Base-by-base conservation (phyloP, 768 basidiomycete genomes). In the Mycena albidolilacea region DNA sequence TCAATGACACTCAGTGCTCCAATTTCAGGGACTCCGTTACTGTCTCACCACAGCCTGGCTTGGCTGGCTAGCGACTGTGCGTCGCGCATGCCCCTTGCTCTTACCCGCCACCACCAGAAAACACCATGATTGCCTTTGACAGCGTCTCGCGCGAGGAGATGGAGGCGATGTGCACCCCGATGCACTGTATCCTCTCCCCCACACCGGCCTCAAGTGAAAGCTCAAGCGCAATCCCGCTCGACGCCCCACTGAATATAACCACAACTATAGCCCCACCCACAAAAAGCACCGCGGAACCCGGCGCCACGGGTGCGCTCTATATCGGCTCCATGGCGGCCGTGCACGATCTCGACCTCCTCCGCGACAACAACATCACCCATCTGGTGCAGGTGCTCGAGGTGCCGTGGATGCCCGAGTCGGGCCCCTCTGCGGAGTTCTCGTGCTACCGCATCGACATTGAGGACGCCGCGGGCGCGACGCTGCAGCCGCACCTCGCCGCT, bases 371-470 rank as follows among this genome's bases (percentile, higher is more conserved):
- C 70, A 89, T 93, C 78, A 85, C 85, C 0, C 88, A 91, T 74
- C 81, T 93, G 72, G 90, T 93, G 55, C 91, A 92, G 76, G 91
- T 91, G 61, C 86, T 92, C 75, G 91, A 93, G 76, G 87, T 85
- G 1, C 89, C 90, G 0, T 93, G 91, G 92, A 79, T 88, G 7
- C 91, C 91, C 5, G 78, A 69, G 57, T 6, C 54, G 7, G 67
- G 39, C 48, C 30, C 11, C 48, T 1, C 30, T 30, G 39, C 38
- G 8, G 72, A 17, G 37, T 62, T 70, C 59, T 11, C 85, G 60
- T 84, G 80, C 74, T 81, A 87, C 78, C 84, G 84, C 73, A 84
- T 89, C 75, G 84, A 87, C 52, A 85, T 89, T 76, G 81, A 84
- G 74, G 88, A 89, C 79, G 79, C 81, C 74, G 80, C 86, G 57